Percentiles rank a stretch among this genome's conserved stretches.
phyloP scores from a whole-genome alignment of 164 flowering plant genomes.

The Stephania japonica region DNA sequence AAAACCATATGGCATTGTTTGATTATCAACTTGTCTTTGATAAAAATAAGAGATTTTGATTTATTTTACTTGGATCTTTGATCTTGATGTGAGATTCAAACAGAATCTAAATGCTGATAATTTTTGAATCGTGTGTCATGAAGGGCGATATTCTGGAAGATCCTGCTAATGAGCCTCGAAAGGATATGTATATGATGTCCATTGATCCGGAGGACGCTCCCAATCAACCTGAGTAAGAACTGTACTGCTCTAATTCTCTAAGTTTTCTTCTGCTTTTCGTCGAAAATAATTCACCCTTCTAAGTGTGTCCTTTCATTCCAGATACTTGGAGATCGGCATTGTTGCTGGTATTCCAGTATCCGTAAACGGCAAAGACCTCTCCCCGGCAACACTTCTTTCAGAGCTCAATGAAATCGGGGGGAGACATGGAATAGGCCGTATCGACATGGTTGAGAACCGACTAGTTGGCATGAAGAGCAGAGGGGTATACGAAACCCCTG shows the following conservation, averaged over 20 bases:
- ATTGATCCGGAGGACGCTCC: slow-evolving; percentile 89
- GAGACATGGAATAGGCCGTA: slow-evolving; percentile 79
- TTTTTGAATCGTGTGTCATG: slow-evolving; percentile 8
- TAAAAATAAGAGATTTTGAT: background rate
- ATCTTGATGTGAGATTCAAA: background rate
- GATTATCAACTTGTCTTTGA: background rate
- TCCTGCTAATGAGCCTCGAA: slow-evolving; percentile 83
- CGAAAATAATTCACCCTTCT: background rate
- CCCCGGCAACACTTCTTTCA: slow-evolving; percentile 75
- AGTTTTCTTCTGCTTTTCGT: background rate
- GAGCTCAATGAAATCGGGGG: slow-evolving; percentile 84
- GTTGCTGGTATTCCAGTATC: slow-evolving; percentile 75
- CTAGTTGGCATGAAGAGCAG: slow-evolving; percentile 98
- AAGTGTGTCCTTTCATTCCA: slow-evolving; percentile 13
- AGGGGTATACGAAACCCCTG: slow-evolving; percentile 96
- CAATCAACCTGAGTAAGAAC: slow-evolving; percentile 65
- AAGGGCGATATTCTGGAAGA: slow-evolving; percentile 97
- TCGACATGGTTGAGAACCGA: slow-evolving; percentile 91
- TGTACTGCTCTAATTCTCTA: background rate
- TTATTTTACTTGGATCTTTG: background rate
- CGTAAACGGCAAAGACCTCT: slow-evolving; percentile 59
- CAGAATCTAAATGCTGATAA: background rate
- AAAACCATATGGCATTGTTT: background rate
- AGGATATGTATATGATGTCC: slow-evolving; percentile 89
- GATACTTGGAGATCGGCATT: slow-evolving; percentile 75